Percentiles rank a stretch among this genome's conserved stretches.
Evolutionary conservation across 179 eudicot genomes (phyloP).

Genomic region (Monotropa hypopitys): DNA sequence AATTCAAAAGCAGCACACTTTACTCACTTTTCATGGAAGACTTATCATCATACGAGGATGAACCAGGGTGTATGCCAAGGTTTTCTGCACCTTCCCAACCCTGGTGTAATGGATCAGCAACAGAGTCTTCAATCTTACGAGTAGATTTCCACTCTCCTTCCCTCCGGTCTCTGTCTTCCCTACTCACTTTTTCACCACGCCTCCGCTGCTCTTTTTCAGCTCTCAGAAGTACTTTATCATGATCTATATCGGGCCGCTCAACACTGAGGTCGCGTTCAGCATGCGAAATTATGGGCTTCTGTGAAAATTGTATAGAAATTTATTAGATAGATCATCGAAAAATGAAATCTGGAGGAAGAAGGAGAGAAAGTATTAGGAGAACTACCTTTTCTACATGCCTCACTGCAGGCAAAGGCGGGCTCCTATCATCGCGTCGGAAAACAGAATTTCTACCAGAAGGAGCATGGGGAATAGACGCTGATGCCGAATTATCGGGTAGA

Average conservation of each 20-base stretch:
- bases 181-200: conserved; percentile 34
- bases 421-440: conserved; percentile 31
- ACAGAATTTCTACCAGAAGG: conserved; percentile 27
- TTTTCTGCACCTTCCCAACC: conserved; percentile 18
- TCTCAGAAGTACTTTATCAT: conserved; percentile 28
- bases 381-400: conserved; percentile 41
- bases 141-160: conserved; percentile 36
- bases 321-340: not conserved
- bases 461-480: conserved; percentile 26
- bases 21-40: conserved; percentile 34
- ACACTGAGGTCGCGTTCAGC: conserved; percentile 33
- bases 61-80: conserved; percentile 22
- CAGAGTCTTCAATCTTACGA: conserved; percentile 35
- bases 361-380: not conserved
- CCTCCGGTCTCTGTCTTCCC: conserved; percentile 16
- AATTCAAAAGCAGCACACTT: not conserved
- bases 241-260: conserved; percentile 41
- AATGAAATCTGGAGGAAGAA: not conserved
- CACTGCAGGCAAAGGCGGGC: conserved; percentile 24
- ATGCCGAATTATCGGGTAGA: conserved; percentile 44
- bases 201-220: conserved; percentile 48
- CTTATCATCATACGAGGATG: conserved; percentile 31
- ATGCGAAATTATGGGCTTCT: conserved; percentile 22
- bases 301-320: not conserved
- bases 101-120: conserved; percentile 30